Percentiles rank a stretch among this genome's conserved stretches.
These are phyloP conservation scores for Hemileia vastatrix DNA, from an alignment of 1,284 basidiomycete species.

Conservation along the genomic window DNA sequence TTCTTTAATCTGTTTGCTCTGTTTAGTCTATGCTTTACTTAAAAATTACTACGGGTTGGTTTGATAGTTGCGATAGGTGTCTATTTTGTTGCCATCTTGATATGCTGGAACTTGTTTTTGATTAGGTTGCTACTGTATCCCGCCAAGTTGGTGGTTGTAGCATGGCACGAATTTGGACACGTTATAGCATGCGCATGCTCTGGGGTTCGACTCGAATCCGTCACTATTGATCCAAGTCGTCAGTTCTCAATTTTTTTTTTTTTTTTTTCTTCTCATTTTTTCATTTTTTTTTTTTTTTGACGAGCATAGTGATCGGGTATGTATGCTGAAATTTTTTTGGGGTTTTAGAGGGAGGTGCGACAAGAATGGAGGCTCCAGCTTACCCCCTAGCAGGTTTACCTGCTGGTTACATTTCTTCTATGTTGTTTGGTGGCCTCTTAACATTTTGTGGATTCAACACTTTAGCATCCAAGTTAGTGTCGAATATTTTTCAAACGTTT, in stretches of 20 bases:
- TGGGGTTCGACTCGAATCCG: slow-evolving; percentile 22
- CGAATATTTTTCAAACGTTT: neutral
- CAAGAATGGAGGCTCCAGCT: neutral
- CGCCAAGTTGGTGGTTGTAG: slow-evolving; percentile 32
- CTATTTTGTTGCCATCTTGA: slow-evolving; percentile 31
- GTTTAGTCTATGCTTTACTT: neutral
- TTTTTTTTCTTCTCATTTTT: too few species aligned
- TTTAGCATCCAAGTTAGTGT: slow-evolving; percentile 35
- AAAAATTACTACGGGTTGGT: neutral
- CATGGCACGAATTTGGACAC: slow-evolving; percentile 34
- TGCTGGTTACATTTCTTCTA: slow-evolving; percentile 29
- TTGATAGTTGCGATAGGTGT: slow-evolving; percentile 7
- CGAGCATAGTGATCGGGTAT: too few species aligned
- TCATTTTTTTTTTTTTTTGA: too few species aligned
- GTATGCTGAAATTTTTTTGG: too few species aligned
- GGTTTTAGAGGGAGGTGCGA: slow-evolving; percentile 23
- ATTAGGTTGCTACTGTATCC: slow-evolving; percentile 33
- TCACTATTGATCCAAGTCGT: slow-evolving; percentile 28
- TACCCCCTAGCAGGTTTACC: slow-evolving; percentile 25
- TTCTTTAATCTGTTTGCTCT: neutral
- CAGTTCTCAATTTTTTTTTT: neutral
- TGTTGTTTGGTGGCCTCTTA: slow-evolving; percentile 31
- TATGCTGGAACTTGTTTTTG: slow-evolving; percentile 36
- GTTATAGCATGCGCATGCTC: slow-evolving; percentile 24
- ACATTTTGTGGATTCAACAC: slow-evolving; percentile 37